Evolutionary conservation across 2,329 filamentous ascomycete genomes (phyloP), one percentile per base, ranked within the genome.

Genomic region (Beauveria asiatica): DNA sequence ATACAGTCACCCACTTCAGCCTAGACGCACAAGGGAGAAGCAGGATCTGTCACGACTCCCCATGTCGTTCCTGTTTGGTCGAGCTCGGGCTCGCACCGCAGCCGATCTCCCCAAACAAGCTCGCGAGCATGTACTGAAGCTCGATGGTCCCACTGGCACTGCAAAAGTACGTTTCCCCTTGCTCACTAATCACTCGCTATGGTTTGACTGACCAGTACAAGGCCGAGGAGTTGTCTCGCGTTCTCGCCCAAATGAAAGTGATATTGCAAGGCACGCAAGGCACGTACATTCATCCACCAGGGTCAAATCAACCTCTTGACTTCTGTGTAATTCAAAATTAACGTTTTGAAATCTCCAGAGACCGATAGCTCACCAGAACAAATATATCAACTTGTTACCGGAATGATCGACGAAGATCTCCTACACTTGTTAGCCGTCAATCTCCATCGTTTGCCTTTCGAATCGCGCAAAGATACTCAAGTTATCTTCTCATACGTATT

Each of bases 401-500:
- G 89, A 65, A 85, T 96, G 63, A 88, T 97, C 67, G 86, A 92
- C 71, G 92, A 97, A 76, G 92, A 96, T 72, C 81, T 99, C 8
- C 85, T 99, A 48, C 89, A 89, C 67, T 80, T 89, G 56, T 86
- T 99, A 61, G 91, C 93, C 21, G 82, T 87, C 62, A 88, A 88
- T 70, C 88, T 99, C 50, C 86, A 90, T 74, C 84, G 87, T 56
- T 83, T 99, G 5, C 92, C 93, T 0, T 99, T 99, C 78, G 94
- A 99, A 77, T 90, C 92, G 42, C 87, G 93, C 69, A 97, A 97
- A 78, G 93, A 97, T 70, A 90, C 90, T 13, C 93, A 97, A 72
- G 90, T 94, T 64, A 94, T 97, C 71, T 94, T 97, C 76, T 96
- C 92, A 45, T 94, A 93, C 73, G 89, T 95, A 66, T 91, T 97